Evolutionary conservation across 2,329 filamentous ascomycete genomes (phyloP).

Genomic region (Seiridium unicorne): DNA sequence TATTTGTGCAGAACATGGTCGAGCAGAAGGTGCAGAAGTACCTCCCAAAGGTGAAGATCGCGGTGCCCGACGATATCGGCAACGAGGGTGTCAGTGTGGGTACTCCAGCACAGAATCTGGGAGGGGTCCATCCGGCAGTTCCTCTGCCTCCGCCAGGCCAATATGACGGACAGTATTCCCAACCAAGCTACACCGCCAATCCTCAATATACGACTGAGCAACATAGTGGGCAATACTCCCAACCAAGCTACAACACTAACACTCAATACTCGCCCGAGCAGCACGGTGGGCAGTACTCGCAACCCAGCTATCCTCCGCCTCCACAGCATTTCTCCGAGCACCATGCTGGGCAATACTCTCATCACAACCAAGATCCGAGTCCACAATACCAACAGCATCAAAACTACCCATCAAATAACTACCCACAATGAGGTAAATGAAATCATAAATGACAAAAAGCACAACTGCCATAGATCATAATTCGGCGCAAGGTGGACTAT

Average conservation of each 20-base stretch:
- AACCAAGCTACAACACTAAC: background rate
- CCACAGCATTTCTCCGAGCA: background rate
- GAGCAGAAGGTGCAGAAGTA: slow-evolving; percentile 45
- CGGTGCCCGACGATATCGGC: slow-evolving; percentile 44
- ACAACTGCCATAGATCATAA: no score
- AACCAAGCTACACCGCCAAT: no score
- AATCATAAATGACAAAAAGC: no score
- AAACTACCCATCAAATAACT: background rate
- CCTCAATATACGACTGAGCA: background rate
- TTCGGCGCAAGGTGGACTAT: no score
- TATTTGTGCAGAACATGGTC: slow-evolving; percentile 44
- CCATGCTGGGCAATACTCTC: background rate
- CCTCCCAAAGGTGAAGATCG: slow-evolving; percentile 42
- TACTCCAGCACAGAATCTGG: slow-evolving; percentile 29
- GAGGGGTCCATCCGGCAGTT: slow-evolving; percentile 27
- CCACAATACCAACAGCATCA: background rate
- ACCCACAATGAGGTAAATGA: background rate
- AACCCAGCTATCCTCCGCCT: background rate
- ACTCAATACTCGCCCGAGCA: background rate
- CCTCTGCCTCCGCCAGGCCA: slow-evolving; percentile 6
- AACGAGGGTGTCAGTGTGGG: slow-evolving; percentile 45
- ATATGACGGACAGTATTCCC: background rate
- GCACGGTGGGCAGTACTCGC: background rate
- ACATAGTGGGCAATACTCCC: background rate
- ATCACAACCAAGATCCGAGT: background rate